Conservation (phyloP, 2,329 filamentous ascomycete genomes). For the Penicillium crustosum region DNA sequence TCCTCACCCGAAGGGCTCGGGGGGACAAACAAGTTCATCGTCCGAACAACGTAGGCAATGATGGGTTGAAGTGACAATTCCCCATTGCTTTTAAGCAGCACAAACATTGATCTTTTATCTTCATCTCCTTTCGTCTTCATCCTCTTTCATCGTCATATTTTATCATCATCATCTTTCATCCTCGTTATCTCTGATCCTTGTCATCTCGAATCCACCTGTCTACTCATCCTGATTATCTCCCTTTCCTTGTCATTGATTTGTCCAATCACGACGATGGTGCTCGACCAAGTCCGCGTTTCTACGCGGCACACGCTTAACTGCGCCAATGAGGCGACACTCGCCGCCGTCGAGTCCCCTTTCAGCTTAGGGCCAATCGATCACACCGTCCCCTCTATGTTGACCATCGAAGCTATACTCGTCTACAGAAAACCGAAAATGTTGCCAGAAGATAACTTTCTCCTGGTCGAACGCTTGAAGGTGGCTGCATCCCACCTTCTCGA, state of each 20-base stretch:
- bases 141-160: not conserved
- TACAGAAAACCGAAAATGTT: not conserved
- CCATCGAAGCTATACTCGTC: slow-evolving; percentile 2
- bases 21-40: not conserved
- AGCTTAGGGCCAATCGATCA: slow-evolving; percentile 2
- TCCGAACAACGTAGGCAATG: not conserved
- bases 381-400: not conserved
- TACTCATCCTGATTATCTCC: not conserved
- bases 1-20: not conserved
- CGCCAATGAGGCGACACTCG: slow-evolving; percentile 1
- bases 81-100: not conserved
- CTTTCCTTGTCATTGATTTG: not conserved
- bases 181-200: not conserved
- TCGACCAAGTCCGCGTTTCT: not conserved
- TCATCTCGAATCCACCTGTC: no score
- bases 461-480: not conserved
- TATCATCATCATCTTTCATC: not conserved
- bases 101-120: not conserved
- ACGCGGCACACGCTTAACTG: slow-evolving; percentile 8
- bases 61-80: not conserved
- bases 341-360: not conserved
- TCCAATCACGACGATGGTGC: not conserved
- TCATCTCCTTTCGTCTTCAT: not conserved
- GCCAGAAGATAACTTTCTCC: not conserved
- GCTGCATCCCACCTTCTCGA: slow-evolving; percentile 1